Evolutionary conservation across 208 protist genomes (phyloP), one percentile per base, ranked within the genome.

Genomic region (Crithidia acanthocephali): DNA sequence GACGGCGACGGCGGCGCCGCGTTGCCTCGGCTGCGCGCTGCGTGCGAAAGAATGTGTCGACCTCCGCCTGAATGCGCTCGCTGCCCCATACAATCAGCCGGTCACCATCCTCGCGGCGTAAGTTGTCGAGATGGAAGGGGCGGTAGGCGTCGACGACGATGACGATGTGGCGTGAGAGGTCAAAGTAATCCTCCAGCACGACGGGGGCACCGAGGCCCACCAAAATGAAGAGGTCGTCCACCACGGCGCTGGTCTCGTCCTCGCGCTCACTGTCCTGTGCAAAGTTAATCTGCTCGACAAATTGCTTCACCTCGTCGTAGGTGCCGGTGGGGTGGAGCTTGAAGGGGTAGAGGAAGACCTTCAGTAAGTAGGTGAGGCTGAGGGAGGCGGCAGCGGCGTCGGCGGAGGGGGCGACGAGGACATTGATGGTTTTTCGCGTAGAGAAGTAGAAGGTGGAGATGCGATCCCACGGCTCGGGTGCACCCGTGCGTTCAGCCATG

Each of bases 351-450:
- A 93, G 81, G 42, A 81, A 93, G 0, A 83, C 66, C 62, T 90
- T 90, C 30, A 96, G 65, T 9, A 96, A 76, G 25, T 86, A 80
- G 16, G 82, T 84, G 40, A 94, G 44, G 16, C 86, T 95, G 22
- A 86, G 58, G 4, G 84, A 88, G 2, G 92, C 92, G 23, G 89
- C 85, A 2, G 92, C 89, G 16, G 92, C 92, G 68, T 96, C 92
- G 27, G 84, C 85, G 45, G 83, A 82, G 33, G 87, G 81, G 27
- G 83, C 87, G 23, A 93, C 84, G 22, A 92, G 62, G 13, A 96
- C 45, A 20, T 94, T 82, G 68, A 96, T 77, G 18, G 82, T 59
- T 72, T 91, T 90, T 16, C 86, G 85, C 0, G 86, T 92, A 28
- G 71, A 75, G 50, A 88, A 79, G 63, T 91, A 89, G 60, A 83